Evolutionary conservation across 345 rosid species (phyloP), one percentile per base, ranked within the genome.

Genomic region (Salix viminalis): DNA sequence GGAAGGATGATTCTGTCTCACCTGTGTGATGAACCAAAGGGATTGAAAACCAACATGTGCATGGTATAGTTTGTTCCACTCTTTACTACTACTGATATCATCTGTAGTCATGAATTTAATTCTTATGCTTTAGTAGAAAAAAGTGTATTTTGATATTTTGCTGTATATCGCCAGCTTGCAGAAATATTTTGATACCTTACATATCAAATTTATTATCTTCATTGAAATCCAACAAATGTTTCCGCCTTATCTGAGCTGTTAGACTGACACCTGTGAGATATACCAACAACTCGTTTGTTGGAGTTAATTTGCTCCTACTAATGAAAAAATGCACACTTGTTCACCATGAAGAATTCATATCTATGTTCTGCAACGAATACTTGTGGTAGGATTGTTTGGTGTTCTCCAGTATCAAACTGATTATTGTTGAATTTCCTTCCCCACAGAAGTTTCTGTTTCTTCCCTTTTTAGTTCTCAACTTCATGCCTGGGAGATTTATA

Each of bases 1-100:
- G 99, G 99, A 84, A 89, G 99, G 84, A 94, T 96, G 99, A 94
- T 96, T 87, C 87, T 96, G 80, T 93, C 99, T 77, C 99, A 96
- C 83, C 83, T 96, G 86, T 96, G 99, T 78, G 98, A 96, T 82
- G 99, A 96, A 82, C 97, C 98, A 19, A 96, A 92, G 84, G 99
- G 99, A 81, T 84, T 96, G 76, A 96, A 96, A 86, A 96, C 99
- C 76, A 91, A 96, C 79, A 96, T 96, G 99, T 93, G 99, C 90
- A 79, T 96, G 97, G 99, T 96, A 96, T 80, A 85, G 23, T 48
- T 60, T 54, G 71, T 72, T 66, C 18, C 16, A 50, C 75, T 77
- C 71, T 75, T 21, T 21, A 50, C 72, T 21, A 41, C 72, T 11
- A 30, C 23, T 19, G 11, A 26, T 28, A 36, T 54, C 54, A 32